Evolutionary conservation across 139 green algal species (phyloP).

Genomic region (Gonium pectorale): DNA sequence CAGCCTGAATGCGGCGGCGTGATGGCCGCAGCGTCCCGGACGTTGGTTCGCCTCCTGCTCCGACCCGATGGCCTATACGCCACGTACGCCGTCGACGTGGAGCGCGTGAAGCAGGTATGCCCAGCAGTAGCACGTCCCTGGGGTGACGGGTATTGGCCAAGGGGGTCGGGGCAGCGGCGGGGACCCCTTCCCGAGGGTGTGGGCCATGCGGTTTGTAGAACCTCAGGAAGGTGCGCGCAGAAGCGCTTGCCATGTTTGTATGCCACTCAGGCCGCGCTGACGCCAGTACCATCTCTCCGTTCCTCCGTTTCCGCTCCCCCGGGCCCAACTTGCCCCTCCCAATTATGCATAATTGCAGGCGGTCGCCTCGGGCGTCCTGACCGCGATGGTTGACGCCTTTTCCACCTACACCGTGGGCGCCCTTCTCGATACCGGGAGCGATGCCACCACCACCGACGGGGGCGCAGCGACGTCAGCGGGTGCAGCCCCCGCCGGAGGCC

Average conservation of each 20-base stretch:
- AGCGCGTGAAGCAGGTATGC: conserved; percentile 9
- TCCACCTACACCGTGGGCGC: background rate
- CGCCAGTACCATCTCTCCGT: too few species aligned
- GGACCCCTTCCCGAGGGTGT: too few species aligned
- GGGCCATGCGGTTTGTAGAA: too few species aligned
- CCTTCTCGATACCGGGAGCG: background rate
- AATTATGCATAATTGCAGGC: background rate
- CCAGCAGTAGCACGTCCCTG: too few species aligned
- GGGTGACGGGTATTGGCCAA: too few species aligned
- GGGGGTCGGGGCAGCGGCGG: too few species aligned
- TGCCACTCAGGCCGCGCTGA: background rate
- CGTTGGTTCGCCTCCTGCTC: background rate
- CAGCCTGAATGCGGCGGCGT: background rate
- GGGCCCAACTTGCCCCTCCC: background rate
- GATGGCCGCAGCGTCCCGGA: background rate
- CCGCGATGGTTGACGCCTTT: conserved; percentile 11
- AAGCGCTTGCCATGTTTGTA: background rate
- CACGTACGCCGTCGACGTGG: background rate
- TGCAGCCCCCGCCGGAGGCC: background rate
- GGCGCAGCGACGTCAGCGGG: background rate
- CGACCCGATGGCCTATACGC: conserved; percentile 10
- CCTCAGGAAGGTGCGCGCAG: too few species aligned
- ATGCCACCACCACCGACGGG: background rate
- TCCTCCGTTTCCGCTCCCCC: background rate
- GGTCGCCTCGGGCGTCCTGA: background rate